These are phyloP conservation scores for Penicillium sumatraense DNA, from an alignment of 2,329 filamentous ascomycete genomes.

Conservation along the genomic window DNA sequence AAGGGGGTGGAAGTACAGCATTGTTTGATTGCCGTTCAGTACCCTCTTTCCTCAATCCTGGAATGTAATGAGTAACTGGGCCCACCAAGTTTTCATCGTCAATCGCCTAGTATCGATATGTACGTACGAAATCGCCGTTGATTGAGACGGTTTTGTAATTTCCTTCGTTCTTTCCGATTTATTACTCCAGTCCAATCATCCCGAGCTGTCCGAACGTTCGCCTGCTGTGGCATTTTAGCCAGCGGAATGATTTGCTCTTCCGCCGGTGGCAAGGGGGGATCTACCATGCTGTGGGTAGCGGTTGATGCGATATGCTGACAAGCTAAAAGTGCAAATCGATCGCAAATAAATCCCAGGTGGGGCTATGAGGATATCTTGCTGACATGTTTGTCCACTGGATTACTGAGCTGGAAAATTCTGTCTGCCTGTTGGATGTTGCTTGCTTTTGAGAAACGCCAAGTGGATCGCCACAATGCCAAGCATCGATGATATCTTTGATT, in stretches of 20 bases:
- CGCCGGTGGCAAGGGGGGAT: not conserved
- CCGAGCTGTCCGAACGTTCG: not conserved
- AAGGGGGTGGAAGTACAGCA: not conserved
- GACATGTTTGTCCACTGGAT: not conserved
- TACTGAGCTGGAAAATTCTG: not conserved
- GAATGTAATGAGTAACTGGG: not conserved
- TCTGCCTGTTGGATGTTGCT: not conserved
- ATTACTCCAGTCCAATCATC: constrained; percentile 33
- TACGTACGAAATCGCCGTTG: constrained; percentile 27
- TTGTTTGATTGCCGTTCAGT: not conserved
- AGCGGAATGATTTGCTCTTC: constrained; percentile 9
- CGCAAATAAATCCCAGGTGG: not conserved
- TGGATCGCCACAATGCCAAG: not conserved
- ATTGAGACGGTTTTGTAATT: constrained; percentile 34
- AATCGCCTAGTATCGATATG: not conserved
- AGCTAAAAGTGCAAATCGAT: not conserved
- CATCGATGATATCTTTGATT: not conserved
- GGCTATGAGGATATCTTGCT: not conserved
- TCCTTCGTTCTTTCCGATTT: constrained; percentile 26
- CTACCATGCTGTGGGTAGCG: not conserved
- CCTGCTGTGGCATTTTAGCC: constrained; percentile 11
- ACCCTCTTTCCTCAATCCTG: not conserved
- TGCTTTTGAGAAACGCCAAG: not conserved
- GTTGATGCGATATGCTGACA: constrained; percentile 6
- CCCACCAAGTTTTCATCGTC: not conserved